Base-by-base conservation (phyloP, 345 rosid species). In the Gossypium bickii region DNA sequence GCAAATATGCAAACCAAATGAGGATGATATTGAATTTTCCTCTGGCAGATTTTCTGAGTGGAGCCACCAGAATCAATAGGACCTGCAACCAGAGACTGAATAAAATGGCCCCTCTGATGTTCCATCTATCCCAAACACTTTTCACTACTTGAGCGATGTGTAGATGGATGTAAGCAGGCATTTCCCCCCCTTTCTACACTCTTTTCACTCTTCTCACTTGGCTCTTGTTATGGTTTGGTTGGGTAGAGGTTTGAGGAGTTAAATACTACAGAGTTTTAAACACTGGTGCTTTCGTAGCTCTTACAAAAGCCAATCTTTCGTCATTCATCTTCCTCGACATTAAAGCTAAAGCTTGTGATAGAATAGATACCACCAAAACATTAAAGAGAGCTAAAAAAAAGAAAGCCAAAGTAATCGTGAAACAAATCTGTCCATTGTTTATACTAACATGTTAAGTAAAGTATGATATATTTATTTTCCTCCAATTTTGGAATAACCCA, bases 1-100 rank as follows among this genome's bases (percentile, higher is more conserved):
- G 25, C 53, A 78, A 61, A 66, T 81, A 81, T 41, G 78, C 74
- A 4, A 45, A 44, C 84, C 84, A 75, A 20, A 81, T 78, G 41
- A 81, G 22, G 4, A 18, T 3, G 27, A 34, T 24, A 1, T 58
- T 43, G 10, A 27, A 0, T 18, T 7, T 9, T 16, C 17, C 38
- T 34, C 51, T 43, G 0, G 74, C 51, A 16, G 75, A 57, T 73
- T 74, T 81, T 43, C 81, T 41, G 38, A 17, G 8, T 10, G 80
- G 75, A 9, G 81, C 65, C 12, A 64, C 7, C 0, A 78, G 25
- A 56, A 71, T 64, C 7, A 81, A 72, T 43, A 81, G 2, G 16
- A 25, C 24, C 20, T 81, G 83, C 34, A 81, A 27, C 8, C 8
- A 16, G 29, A 81, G 83, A 59, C 83, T 81, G 44, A 78, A 48